These are phyloP conservation scores for grape (Vitis vinifera) DNA, from an alignment of 164 flowering plant species.

Conservation along the genomic window ASM3070453v1 NC_081818.1:504501-505000, in stretches of 20 bases:
- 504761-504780: conserved; percentile 20
- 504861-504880: conserved; percentile 70
- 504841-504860: conserved; percentile 43
- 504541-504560: conserved; percentile 9
- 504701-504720: conserved; percentile 68
- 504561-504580: conserved; percentile 13
- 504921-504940: conserved; percentile 44
- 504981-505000: background rate
- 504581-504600: conserved; percentile 5
- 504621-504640: conserved; percentile 45
- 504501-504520: too few relatives aligned
- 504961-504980: too few relatives aligned
- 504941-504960: background rate
- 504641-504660: conserved; percentile 42
- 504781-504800: conserved; percentile 13
- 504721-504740: conserved; percentile 56
- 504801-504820: conserved; percentile 51
- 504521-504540: background rate
- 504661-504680: conserved; percentile 24
- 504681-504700: conserved; percentile 33
- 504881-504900: conserved; percentile 59
- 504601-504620: conserved; percentile 32
- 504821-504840: conserved; percentile 54
- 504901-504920: conserved; percentile 52
- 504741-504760: conserved; percentile 56